These are phyloP conservation scores for Microstroma glucosiphilum DNA, from an alignment of 1,284 basidiomycete genomes.

Conservation along the genomic window DNA sequence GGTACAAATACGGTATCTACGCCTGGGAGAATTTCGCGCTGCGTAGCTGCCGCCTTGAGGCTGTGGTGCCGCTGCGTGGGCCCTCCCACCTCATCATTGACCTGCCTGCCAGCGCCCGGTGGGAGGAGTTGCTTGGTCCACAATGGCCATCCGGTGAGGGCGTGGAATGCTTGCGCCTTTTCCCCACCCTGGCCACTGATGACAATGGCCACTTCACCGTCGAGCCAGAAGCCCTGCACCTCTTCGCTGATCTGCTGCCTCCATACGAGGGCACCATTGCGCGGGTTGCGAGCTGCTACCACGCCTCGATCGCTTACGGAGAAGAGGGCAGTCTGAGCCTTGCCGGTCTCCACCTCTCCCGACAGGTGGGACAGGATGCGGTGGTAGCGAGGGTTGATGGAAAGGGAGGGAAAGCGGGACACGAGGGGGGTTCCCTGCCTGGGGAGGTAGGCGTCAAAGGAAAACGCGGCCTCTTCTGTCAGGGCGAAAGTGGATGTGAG, in stretches of 20 bases:
- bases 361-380: constrained; percentile 44
- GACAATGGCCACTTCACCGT: constrained; percentile 56
- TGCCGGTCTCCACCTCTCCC: constrained; percentile 26
- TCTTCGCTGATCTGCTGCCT: constrained; percentile 65
- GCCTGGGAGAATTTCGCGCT: constrained; percentile 20
- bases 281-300: constrained; percentile 67
- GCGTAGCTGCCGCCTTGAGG: not conserved
- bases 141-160: constrained; percentile 63
- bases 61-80: not conserved
- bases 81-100: not conserved
- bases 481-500: not conserved
- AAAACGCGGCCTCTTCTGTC: not conserved
- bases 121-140: constrained; percentile 43
- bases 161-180: constrained; percentile 66
- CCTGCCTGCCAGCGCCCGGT: not conserved
- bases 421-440: not conserved
- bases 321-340: constrained; percentile 59
- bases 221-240: constrained; percentile 53
- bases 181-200: constrained; percentile 71
- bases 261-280: constrained; percentile 74
- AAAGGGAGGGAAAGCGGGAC: constrained; percentile 19
- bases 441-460: not conserved
- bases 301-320: constrained; percentile 64
- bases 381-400: constrained; percentile 45
- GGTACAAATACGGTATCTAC: constrained; percentile 33